These are phyloP conservation scores for Trichothecium sympodiale DNA, from an alignment of 2,329 filamentous ascomycete species.

Conservation along the genomic window DNA sequence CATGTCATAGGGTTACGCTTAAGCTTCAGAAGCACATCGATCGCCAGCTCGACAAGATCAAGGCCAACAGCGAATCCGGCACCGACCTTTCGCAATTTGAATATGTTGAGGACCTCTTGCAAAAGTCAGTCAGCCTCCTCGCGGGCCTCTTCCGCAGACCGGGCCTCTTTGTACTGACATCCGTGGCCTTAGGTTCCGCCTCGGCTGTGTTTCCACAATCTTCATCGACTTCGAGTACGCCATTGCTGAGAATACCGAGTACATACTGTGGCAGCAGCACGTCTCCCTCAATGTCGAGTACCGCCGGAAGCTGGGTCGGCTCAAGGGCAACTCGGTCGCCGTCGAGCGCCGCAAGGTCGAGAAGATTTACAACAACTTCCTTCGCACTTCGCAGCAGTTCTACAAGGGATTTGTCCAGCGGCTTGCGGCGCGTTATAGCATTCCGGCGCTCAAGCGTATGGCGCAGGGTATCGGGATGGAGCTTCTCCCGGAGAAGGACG, in stretches of 20 bases:
- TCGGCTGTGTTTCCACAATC: slow-evolving; percentile 60
- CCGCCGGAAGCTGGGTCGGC: slow-evolving; percentile 53
- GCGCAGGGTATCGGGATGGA: slow-evolving; percentile 29
- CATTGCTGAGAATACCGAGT: slow-evolving; percentile 52
- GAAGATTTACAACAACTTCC: slow-evolving; percentile 71
- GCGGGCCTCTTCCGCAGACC: slow-evolving; percentile 6
- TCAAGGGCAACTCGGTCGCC: slow-evolving; percentile 33
- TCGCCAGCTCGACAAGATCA: slow-evolving; percentile 31
- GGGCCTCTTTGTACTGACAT: background rate
- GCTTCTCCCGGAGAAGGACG: slow-evolving; percentile 29
- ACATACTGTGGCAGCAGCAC: slow-evolving; percentile 69
- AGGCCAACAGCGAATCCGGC: slow-evolving; percentile 20
- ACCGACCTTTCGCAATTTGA: slow-evolving; percentile 32
- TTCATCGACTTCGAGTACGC: slow-evolving; percentile 62
- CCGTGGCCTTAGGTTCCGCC: slow-evolving; percentile 45
- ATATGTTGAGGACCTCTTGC: slow-evolving; percentile 29
- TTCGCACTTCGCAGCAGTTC: slow-evolving; percentile 79
- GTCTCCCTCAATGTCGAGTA: slow-evolving; percentile 68
- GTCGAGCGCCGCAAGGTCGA: slow-evolving; percentile 66
- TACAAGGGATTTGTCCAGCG: slow-evolving; percentile 79
- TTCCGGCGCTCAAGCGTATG: slow-evolving; percentile 36
- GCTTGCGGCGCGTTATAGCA: slow-evolving; percentile 51
- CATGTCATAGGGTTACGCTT: slow-evolving; percentile 27
- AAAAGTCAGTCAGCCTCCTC: slow-evolving; percentile 19
- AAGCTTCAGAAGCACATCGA: slow-evolving; percentile 30